These are phyloP conservation scores for Pyricularia pennisetigena DNA, from an alignment of 2,329 filamentous ascomycete genomes.

Conservation along the genomic window DNA sequence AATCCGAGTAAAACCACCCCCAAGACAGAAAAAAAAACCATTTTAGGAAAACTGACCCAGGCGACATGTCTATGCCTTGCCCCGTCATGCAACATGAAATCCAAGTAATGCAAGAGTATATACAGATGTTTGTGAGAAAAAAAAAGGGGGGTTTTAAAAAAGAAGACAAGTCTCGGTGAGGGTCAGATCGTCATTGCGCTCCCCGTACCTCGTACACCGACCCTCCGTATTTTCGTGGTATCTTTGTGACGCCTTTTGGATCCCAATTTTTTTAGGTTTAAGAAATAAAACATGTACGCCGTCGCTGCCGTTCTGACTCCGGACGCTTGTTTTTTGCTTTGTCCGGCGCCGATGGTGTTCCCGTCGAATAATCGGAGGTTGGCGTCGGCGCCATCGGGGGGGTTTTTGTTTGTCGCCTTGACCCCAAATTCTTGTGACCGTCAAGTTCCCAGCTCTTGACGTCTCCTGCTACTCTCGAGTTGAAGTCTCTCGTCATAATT, in stretches of 20 bases:
- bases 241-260: background rate
- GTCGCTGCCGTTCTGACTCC: constrained; percentile 1
- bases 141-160: background rate
- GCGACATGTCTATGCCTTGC: background rate
- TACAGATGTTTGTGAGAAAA: background rate
- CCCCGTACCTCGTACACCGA: background rate
- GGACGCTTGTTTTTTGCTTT: background rate
- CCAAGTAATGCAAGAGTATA: background rate
- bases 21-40: background rate
- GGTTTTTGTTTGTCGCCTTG: no score
- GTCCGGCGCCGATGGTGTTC: background rate
- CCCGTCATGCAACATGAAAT: background rate
- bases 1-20: background rate
- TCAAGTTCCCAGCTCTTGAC: background rate
- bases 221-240: background rate
- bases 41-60: background rate
- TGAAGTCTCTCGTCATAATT: background rate
- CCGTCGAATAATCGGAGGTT: background rate
- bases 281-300: background rate
- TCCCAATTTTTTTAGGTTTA: background rate
- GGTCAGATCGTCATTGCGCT: background rate
- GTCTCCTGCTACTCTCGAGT: background rate
- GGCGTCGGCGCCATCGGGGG: background rate
- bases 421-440: background rate
- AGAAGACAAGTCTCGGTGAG: background rate